phyloP scores from a whole-genome alignment of 2,329 filamentous ascomycete genomes.

The Zelopaecilomyces penicillatus region DNA sequence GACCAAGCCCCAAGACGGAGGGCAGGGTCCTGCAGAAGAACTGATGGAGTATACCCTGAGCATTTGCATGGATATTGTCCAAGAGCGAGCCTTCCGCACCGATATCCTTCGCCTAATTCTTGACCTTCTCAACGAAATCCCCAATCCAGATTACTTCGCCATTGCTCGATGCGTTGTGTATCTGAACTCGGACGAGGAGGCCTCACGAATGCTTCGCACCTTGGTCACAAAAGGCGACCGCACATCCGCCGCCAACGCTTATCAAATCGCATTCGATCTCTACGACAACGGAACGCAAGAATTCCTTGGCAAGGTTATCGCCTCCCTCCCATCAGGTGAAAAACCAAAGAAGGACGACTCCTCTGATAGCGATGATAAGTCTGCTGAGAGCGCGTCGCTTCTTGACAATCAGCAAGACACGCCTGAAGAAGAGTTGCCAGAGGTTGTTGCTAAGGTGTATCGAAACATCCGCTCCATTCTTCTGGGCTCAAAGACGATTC shows the following conservation, averaged over 20 bases:
- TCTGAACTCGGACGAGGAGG: conserved; percentile 83
- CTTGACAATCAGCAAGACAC: conserved; percentile 42
- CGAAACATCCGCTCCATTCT: conserved; percentile 61
- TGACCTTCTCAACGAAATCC: conserved; percentile 89
- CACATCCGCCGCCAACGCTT: conserved; percentile 75
- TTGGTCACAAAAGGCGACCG: conserved; percentile 73
- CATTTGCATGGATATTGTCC: conserved; percentile 96
- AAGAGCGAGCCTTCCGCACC: conserved; percentile 76
- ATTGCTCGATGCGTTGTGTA: conserved; percentile 98
- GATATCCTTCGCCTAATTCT: conserved; percentile 86
- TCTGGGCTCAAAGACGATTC: conserved; percentile 86
- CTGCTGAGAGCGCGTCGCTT: conserved; percentile 40
- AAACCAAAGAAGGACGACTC: conserved; percentile 31
- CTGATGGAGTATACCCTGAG: conserved; percentile 93
- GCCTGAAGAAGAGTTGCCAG: conserved; percentile 45
- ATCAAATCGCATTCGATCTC: conserved; percentile 95
- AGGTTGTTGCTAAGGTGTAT: conserved; percentile 48
- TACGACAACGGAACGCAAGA: conserved; percentile 99
- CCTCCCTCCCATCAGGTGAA: conserved; percentile 59
- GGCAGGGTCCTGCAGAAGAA: conserved; percentile 65
- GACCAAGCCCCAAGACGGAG: conserved; percentile 40
- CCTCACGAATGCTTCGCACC: conserved; percentile 74
- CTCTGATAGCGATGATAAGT: conserved; percentile 35
- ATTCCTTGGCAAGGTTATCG: conserved; percentile 83
- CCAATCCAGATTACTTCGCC: conserved; percentile 91